A percentile compares a stretch with the other conserved stretches of the same genome.
Evolutionary conservation across 768 basidiomycete species (phyloP).

Genomic region (Suillus cothurnatus): DNA sequence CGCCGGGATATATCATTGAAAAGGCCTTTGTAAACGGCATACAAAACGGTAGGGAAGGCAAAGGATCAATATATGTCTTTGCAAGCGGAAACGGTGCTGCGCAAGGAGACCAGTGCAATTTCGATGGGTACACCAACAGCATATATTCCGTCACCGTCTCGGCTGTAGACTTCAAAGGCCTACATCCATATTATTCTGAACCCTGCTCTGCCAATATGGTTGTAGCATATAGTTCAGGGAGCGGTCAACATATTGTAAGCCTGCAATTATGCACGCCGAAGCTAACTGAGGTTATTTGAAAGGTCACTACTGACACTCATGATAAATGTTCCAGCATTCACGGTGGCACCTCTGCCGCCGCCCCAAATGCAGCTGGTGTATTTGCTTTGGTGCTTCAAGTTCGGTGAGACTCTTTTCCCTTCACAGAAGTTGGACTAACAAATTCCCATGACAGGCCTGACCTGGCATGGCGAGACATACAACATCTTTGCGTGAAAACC

Average conservation of each 20-base stretch:
- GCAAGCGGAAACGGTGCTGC: slow-evolving; percentile 96
- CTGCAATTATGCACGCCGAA: slow-evolving; percentile 15
- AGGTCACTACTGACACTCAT: slow-evolving; percentile 94
- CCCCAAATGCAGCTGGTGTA: slow-evolving; percentile 94
- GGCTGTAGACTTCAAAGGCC: slow-evolving; percentile 90
- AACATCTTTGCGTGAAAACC: slow-evolving; percentile 81
- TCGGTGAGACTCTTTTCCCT: slow-evolving; percentile 53
- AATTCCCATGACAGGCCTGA: slow-evolving; percentile 64
- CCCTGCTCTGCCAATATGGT: slow-evolving; percentile 97
- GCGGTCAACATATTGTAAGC: slow-evolving; percentile 88
- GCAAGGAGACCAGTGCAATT: slow-evolving; percentile 95
- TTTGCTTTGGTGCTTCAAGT: slow-evolving; percentile 88
- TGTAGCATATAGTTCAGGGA: slow-evolving; percentile 94
- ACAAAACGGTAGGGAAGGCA: slow-evolving; percentile 84
- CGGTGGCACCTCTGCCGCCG: slow-evolving; percentile 97
- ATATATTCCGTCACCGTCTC: slow-evolving; percentile 96
- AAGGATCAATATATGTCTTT: slow-evolving; percentile 94
- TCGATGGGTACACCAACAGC: slow-evolving; percentile 98
- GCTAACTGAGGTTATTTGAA: slow-evolving; percentile 9
- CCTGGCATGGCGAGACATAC: slow-evolving; percentile 94
- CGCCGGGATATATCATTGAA: slow-evolving; percentile 85
- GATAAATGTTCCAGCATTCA: slow-evolving; percentile 80
- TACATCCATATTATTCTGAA: slow-evolving; percentile 97
- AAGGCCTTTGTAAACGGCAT: slow-evolving; percentile 95
- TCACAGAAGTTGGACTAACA: slow-evolving; percentile 4